Evolutionary conservation across 2,329 filamentous ascomycete species (phyloP).

Genomic region (Emydomyces testavorans): DNA sequence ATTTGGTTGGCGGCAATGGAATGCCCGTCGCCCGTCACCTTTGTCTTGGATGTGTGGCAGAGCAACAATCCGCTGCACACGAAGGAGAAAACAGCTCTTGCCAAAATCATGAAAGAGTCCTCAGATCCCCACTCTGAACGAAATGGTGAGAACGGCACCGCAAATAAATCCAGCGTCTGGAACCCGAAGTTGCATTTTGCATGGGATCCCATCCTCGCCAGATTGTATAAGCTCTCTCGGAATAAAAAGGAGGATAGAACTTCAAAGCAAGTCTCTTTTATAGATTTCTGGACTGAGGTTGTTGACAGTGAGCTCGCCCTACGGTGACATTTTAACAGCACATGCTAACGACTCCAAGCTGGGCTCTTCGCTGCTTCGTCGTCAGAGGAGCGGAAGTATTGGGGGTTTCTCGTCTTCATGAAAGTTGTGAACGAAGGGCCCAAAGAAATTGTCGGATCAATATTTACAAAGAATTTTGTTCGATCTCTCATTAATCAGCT

Average conservation of each 20-base stretch:
- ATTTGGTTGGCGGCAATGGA: slow-evolving; percentile 67
- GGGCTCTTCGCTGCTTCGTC: slow-evolving; percentile 71
- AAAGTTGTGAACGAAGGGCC: slow-evolving; percentile 53
- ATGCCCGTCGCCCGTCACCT: slow-evolving; percentile 51
- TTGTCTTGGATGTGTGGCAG: slow-evolving; percentile 62
- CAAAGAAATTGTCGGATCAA: slow-evolving; percentile 40
- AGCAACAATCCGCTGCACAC: slow-evolving; percentile 58
- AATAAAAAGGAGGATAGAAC: slow-evolving; percentile 24
- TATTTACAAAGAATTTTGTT: slow-evolving; percentile 78
- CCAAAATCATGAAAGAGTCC: slow-evolving; percentile 65
- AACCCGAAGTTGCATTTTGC: slow-evolving; percentile 74
- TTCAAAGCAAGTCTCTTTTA: slow-evolving; percentile 41
- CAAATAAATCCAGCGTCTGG: slow-evolving; percentile 54
- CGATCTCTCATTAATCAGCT: slow-evolving; percentile 73
- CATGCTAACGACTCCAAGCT: slow-evolving; percentile 42
- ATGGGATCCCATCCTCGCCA: slow-evolving; percentile 64
- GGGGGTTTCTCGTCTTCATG: slow-evolving; percentile 78
- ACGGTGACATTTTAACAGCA: background rate
- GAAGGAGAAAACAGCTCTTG: slow-evolving; percentile 56
- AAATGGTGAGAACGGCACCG: slow-evolving; percentile 22
- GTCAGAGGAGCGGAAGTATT: slow-evolving; percentile 80
- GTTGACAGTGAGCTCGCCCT: slow-evolving; percentile 60
- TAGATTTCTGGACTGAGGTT: slow-evolving; percentile 72
- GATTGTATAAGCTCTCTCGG: slow-evolving; percentile 27
- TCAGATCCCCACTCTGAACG: slow-evolving; percentile 24